These are phyloP conservation scores for Dendryphion nanum DNA, from an alignment of 2,329 filamentous ascomycete genomes.

Conservation along the genomic window DNA sequence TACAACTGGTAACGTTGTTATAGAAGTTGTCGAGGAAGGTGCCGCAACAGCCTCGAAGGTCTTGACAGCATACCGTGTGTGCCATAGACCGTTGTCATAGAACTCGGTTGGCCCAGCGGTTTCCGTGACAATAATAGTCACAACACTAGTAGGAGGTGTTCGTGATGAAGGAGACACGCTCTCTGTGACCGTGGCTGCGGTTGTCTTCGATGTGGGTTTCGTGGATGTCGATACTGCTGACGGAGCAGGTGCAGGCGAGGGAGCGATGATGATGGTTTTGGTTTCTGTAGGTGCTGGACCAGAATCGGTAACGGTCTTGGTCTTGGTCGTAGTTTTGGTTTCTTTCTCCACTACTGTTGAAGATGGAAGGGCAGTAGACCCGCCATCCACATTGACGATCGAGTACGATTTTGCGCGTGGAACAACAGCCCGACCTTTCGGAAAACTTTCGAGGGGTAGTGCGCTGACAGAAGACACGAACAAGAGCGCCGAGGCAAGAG, in stretches of 20 bases:
- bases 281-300: slow-evolving; percentile 23
- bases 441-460: slow-evolving; percentile 24
- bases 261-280: slow-evolving; percentile 15
- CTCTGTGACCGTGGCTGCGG: slow-evolving; percentile 19
- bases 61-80: slow-evolving; percentile 43
- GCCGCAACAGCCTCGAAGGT: slow-evolving; percentile 19
- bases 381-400: slow-evolving; percentile 42
- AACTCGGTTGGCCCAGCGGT: slow-evolving; percentile 32
- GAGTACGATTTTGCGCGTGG: slow-evolving; percentile 34
- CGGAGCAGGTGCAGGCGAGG: slow-evolving; percentile 1
- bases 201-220: slow-evolving; percentile 1
- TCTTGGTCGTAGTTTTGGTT: slow-evolving; percentile 19
- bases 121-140: slow-evolving; percentile 29
- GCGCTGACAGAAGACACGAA: too few relatives aligned
- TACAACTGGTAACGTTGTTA: too few relatives aligned
- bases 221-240: slow-evolving; percentile 1
- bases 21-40: neutral
- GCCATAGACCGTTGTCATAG: slow-evolving; percentile 48
- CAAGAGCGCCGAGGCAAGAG: slow-evolving; percentile 20
- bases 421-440: slow-evolving; percentile 10
- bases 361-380: slow-evolving; percentile 20
- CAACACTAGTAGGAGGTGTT: slow-evolving; percentile 20
- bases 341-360: slow-evolving; percentile 20
- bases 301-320: slow-evolving; percentile 21
- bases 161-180: slow-evolving; percentile 18